These are phyloP conservation scores for Perkinsus marinus DNA, from an alignment of 169 alveolate genomes.

Conservation along the genomic window DNA sequence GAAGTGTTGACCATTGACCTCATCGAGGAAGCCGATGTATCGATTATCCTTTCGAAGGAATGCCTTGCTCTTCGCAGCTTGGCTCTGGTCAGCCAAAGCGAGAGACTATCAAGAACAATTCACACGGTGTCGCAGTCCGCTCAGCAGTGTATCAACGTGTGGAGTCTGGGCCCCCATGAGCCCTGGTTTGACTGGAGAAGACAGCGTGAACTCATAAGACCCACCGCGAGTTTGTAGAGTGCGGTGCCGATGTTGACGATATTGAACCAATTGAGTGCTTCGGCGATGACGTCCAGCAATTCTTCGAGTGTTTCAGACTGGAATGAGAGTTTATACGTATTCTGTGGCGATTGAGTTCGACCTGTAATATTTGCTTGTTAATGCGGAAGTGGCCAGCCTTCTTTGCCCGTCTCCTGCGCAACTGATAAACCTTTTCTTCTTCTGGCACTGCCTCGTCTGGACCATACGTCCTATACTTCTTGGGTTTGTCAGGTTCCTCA, in stretches of 20 bases:
- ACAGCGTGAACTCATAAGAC: too few species aligned
- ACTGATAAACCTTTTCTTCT: not conserved
- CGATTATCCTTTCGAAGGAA: not conserved
- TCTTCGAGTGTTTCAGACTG: not conserved
- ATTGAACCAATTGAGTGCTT: not conserved
- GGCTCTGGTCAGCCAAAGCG: not conserved
- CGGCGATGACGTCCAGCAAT: not conserved
- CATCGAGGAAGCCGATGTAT: not conserved
- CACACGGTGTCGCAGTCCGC: not conserved
- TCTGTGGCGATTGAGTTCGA: not conserved
- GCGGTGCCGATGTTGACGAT: not conserved
- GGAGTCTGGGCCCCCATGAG: not conserved
- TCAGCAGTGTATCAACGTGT: too few species aligned
- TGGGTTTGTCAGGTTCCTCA: not conserved
- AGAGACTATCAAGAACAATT: not conserved
- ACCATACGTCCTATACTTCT: not conserved
- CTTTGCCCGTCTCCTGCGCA: not conserved
- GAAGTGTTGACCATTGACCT: not conserved
- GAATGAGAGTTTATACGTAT: not conserved
- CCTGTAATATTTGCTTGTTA: not conserved
- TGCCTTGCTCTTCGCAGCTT: not conserved
- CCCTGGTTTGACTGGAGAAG: too few species aligned
- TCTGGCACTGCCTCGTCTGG: not conserved
- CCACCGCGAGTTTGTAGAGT: not conserved
- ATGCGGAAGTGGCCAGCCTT: not conserved